These are phyloP conservation scores for Candida endomychidarum DNA, from an alignment of 805 yeast genomes.

Conservation along the genomic window DNA sequence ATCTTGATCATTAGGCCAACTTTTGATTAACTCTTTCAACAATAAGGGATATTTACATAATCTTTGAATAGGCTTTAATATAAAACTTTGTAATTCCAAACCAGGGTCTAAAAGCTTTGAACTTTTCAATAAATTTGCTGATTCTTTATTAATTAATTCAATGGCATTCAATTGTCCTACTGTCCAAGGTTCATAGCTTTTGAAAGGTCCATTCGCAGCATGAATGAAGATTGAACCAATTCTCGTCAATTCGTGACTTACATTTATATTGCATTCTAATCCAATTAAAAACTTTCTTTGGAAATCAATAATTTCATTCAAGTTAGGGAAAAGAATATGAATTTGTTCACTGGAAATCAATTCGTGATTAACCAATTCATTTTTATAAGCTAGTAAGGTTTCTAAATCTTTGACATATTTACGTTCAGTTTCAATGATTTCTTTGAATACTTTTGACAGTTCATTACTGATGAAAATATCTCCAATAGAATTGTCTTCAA, in stretches of 20 bases:
- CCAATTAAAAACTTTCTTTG: constrained; percentile 89
- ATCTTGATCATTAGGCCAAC: constrained; percentile 25
- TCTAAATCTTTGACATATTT: constrained; percentile 92
- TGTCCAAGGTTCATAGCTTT: constrained; percentile 92
- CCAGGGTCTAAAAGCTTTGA: constrained; percentile 72
- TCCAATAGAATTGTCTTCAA: constrained; percentile 25
- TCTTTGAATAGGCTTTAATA: constrained; percentile 93
- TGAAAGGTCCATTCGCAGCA: constrained; percentile 76
- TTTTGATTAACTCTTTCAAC: constrained; percentile 72
- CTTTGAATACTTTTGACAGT: constrained; percentile 76
- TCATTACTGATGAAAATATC: constrained; percentile 47
- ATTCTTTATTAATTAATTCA: constrained; percentile 70
- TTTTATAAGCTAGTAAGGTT: constrained; percentile 62
- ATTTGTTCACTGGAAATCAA: constrained; percentile 75
- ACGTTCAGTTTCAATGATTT: constrained; percentile 85
- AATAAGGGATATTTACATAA: constrained; percentile 92
- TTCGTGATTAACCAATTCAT: constrained; percentile 64
- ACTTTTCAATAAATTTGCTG: constrained; percentile 52
- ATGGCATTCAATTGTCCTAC: constrained; percentile 85
- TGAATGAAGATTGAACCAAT: constrained; percentile 87
- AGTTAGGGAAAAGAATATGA: constrained; percentile 80
- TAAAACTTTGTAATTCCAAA: constrained; percentile 83
- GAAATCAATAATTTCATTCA: constrained; percentile 81
- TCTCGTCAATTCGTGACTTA: constrained; percentile 73
- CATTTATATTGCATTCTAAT: constrained; percentile 79